Evolutionary conservation across 345 rosid species (phyloP).

Genomic region (Brassica rapa): DNA sequence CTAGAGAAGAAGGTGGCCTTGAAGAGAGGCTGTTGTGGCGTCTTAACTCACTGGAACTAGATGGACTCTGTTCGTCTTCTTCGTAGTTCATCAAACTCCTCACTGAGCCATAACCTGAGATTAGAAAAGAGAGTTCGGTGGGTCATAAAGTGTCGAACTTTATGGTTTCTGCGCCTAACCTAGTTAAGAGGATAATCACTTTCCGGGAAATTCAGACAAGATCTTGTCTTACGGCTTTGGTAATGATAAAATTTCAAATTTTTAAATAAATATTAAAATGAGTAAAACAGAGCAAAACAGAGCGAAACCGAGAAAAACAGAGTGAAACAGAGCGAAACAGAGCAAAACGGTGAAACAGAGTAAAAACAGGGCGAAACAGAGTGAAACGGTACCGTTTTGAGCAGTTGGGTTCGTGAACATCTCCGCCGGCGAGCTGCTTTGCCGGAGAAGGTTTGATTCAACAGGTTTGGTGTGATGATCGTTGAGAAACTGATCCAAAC

Average conservation of each 20-base stretch:
- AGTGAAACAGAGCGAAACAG: too few species aligned
- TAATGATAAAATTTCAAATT: too few species aligned
- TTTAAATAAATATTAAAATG: too few species aligned
- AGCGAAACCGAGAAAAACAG: too few species aligned
- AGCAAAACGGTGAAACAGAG: too few species aligned
- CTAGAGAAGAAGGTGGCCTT: conserved; percentile 60
- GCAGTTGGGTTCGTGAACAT: conserved; percentile 55
- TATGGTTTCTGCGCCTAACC: conserved; percentile 2
- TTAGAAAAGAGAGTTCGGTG: background rate
- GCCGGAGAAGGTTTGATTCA: conserved; percentile 60
- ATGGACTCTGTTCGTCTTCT: conserved; percentile 55
- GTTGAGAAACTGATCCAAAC: conserved; percentile 55
- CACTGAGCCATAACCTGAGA: conserved; percentile 57
- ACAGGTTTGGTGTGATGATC: conserved; percentile 49
- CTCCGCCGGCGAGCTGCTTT: conserved; percentile 85
- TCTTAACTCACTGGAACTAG: conserved; percentile 52
- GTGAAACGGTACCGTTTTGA: conserved; percentile 64
- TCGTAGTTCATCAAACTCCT: conserved; percentile 53
- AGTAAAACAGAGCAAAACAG: too few species aligned
- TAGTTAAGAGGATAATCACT: background rate
- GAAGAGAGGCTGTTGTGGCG: conserved; percentile 63
- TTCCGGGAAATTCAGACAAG: conserved; percentile 4
- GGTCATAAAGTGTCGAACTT: conserved; percentile 24
- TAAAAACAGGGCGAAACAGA: background rate
- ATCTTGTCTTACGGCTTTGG: conserved; percentile 15